Evolutionary conservation across 1,284 basidiomycete genomes (phyloP), one percentile per base, ranked within the genome.

Genomic region (Schizophyllum amplum): DNA sequence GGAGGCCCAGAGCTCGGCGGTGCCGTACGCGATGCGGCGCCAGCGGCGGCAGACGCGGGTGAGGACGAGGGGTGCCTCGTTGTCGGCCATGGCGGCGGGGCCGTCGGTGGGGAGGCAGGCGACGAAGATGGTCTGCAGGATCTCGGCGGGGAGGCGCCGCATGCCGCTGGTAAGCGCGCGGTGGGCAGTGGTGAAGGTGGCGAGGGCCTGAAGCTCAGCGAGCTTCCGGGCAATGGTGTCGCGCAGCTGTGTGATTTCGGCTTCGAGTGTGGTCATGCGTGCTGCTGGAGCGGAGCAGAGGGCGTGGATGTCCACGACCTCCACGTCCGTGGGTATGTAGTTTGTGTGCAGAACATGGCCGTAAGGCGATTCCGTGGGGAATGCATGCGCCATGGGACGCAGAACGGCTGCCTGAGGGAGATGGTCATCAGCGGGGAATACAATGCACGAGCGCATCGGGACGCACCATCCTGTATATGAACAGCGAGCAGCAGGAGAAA

Each of bases 51-150:
- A 64, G 17, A 64, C 56, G 24, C 22, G 48, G 1, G 54, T 47
- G 5, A 64, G 51, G 5, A 60, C 24, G 5, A 64, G n/a, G 4
- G 63, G 63, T 6, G 63, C 53, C 13, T 62, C 49, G 7, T 24
- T 20, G 17, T 54, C 42, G 25, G 56, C 46, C 50, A 62, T 60
- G 24, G 57, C 17, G 1, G 63, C 55, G 27, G 61, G 57, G 26
- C 59, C 54, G 4, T 26, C 27, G 3, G 53, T 52, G 3, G 62
- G 63, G 22, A 64, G 63, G 51, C 63, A 63, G 20, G 57, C 42
- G 4, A 60, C 2, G 52, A 64, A 64, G 27, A 64, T 63, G 48
- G 57, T 59, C 26, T 26, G 47, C 5, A 63, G 46, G 9, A 64
- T 33, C 21, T 64, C 60, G 17, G 54, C 11, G 3, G 63, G 56